Conservation (phyloP, 768 basidiomycete genomes). For the Mycena chlorophos region DNA sequence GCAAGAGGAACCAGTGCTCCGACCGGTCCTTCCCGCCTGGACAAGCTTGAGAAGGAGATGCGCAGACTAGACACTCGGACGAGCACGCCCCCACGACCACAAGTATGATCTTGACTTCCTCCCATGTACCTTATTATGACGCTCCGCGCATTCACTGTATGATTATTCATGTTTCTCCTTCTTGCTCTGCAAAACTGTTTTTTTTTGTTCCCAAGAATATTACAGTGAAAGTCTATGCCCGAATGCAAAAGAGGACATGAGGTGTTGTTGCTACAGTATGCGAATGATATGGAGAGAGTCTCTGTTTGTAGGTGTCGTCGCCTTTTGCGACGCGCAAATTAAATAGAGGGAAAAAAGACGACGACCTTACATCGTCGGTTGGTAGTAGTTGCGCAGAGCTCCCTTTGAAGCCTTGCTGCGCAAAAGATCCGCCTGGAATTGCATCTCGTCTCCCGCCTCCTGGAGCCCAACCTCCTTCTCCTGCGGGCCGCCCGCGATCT, state of each 20-base stretch:
- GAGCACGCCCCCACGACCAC: conserved; percentile 61
- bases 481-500: conserved; percentile 54
- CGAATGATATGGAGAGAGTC: conserved; percentile 9
- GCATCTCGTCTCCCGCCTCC: conserved; percentile 20
- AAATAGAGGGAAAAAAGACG: conserved; percentile 14
- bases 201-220: not conserved
- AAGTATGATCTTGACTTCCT: conserved; percentile 11
- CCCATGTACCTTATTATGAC: not conserved
- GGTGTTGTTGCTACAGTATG: conserved; percentile 17
- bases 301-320: conserved; percentile 3
- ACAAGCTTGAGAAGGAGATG: conserved; percentile 79
- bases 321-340: conserved; percentile 21
- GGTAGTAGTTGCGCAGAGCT: conserved; percentile 21
- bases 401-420: conserved; percentile 25
- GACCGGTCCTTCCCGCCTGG: conserved; percentile 51
- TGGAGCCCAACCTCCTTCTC: conserved; percentile 29
- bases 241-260: conserved; percentile 4
- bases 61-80: conserved; percentile 75
- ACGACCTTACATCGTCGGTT: conserved; percentile 23
- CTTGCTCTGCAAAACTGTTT: not conserved
- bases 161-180: not conserved
- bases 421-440: conserved; percentile 19
- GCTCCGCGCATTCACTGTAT: conserved; percentile 5
- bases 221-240: conserved; percentile 2
- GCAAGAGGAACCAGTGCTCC: conserved; percentile 51